phyloP scores from a whole-genome alignment of 345 rosid genomes.

The Pugionium cornutum region DNA sequence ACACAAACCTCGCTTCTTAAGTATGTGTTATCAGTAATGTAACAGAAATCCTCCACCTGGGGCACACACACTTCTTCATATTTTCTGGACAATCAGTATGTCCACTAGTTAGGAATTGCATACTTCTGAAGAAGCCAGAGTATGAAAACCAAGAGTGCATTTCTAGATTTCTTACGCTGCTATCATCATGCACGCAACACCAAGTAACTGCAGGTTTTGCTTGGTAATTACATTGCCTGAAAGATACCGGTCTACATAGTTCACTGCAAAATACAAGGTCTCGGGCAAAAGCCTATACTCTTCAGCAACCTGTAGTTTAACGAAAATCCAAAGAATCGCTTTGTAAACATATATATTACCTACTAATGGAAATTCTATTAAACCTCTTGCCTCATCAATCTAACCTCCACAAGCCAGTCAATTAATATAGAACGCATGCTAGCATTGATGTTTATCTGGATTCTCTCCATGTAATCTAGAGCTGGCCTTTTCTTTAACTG shows the following conservation, averaged over 20 bases:
- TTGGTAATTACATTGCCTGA: conserved; percentile 79
- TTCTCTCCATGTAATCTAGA: conserved; percentile 47
- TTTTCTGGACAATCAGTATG: conserved; percentile 51
- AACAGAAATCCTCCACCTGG: conserved; percentile 90
- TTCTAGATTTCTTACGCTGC: conserved; percentile 66
- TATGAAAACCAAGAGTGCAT: not conserved
- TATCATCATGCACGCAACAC: conserved; percentile 93
- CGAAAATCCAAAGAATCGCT: conserved; percentile 7
- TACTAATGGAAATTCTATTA: not conserved
- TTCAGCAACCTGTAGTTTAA: conserved; percentile 76
- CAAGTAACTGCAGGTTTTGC: conserved; percentile 83
- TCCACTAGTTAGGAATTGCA: conserved; percentile 18
- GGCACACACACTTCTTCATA: conserved; percentile 94
- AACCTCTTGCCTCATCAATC: conserved; percentile 6
- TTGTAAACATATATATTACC: not conserved
- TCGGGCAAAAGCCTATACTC: conserved; percentile 94
- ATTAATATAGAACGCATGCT: conserved; percentile 51
- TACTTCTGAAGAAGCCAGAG: conserved; percentile 1
- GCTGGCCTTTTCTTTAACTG: conserved; percentile 48
- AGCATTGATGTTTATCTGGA: conserved; percentile 46
- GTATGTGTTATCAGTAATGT: conserved; percentile 92
- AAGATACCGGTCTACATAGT: conserved; percentile 89
- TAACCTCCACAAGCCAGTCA: conserved; percentile 58
- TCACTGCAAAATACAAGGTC: conserved; percentile 77
- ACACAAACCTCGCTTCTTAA: conserved; percentile 71